Percentiles rank a stretch among this genome's conserved stretches.
Conservation (phyloP, 257 asterid genomes). For the Catharanthus roseus region DNA sequence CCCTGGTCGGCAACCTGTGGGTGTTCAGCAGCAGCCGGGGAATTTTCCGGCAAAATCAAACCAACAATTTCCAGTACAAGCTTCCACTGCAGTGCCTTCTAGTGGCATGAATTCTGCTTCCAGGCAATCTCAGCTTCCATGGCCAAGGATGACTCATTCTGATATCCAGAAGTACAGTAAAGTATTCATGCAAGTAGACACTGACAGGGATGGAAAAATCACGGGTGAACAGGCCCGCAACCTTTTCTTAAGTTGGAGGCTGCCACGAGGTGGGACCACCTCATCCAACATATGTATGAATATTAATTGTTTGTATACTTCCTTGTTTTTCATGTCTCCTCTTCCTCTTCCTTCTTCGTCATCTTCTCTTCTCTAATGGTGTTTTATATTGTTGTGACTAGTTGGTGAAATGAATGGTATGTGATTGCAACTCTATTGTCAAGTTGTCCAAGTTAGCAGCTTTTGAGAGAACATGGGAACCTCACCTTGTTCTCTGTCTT, state of each 20-base stretch:
- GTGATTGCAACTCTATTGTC: background rate
- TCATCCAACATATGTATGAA: conserved; percentile 4
- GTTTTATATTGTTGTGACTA: background rate
- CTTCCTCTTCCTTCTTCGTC: background rate
- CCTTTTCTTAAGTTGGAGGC: conserved; percentile 94
- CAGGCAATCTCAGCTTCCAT: conserved; percentile 57
- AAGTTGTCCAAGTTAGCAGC: background rate
- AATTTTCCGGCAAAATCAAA: conserved; percentile 38
- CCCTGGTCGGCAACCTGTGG: conserved; percentile 38
- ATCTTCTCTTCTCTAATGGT: background rate
- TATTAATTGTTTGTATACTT: background rate
- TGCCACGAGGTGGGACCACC: conserved; percentile 65
- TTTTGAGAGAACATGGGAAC: background rate
- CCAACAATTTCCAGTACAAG: conserved; percentile 41
- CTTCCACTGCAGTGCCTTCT: conserved; percentile 43
- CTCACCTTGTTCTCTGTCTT: background rate
- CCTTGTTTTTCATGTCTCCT: background rate
- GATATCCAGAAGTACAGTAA: conserved; percentile 84
- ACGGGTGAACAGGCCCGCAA: conserved; percentile 90
- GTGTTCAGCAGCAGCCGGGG: conserved; percentile 43
- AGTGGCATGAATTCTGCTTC: conserved; percentile 34
- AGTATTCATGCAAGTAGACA: conserved; percentile 89
- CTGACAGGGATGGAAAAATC: conserved; percentile 90
- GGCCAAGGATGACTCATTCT: conserved; percentile 83
- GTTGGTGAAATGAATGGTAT: background rate